Conservation (phyloP, 257 asterid genomes). For the Verbascum thapsus region DNA sequence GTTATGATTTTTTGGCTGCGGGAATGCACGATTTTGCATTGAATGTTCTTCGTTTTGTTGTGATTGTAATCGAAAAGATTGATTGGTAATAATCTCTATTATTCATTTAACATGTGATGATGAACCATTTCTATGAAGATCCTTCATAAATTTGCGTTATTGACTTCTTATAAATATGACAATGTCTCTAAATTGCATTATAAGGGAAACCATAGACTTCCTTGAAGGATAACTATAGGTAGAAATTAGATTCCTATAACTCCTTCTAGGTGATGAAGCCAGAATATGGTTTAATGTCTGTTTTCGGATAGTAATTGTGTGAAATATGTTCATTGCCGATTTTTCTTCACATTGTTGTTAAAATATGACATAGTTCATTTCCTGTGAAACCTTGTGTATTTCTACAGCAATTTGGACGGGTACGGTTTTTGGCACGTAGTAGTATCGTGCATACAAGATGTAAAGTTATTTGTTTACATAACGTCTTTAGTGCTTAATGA, state of each 20-base stretch:
- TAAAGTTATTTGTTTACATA: background rate
- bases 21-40: background rate
- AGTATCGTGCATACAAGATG: background rate
- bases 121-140: background rate
- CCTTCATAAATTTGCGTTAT: background rate
- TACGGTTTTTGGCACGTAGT: background rate
- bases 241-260: background rate
- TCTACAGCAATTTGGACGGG: background rate
- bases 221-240: too few species aligned
- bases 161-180: background rate
- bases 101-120: background rate
- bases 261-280: background rate
- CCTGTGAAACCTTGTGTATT: background rate
- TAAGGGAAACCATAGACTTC: too few species aligned
- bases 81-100: background rate
- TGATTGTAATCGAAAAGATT: background rate
- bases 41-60: background rate
- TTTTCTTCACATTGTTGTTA: background rate
- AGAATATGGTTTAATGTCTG: background rate
- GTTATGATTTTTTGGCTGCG: background rate
- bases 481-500: background rate
- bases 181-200: background rate
- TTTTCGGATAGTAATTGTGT: background rate
- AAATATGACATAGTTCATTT: background rate
- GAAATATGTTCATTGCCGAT: background rate